Base-by-base conservation (phyloP, 116 monocot species). In the Iris pallida region DNA sequence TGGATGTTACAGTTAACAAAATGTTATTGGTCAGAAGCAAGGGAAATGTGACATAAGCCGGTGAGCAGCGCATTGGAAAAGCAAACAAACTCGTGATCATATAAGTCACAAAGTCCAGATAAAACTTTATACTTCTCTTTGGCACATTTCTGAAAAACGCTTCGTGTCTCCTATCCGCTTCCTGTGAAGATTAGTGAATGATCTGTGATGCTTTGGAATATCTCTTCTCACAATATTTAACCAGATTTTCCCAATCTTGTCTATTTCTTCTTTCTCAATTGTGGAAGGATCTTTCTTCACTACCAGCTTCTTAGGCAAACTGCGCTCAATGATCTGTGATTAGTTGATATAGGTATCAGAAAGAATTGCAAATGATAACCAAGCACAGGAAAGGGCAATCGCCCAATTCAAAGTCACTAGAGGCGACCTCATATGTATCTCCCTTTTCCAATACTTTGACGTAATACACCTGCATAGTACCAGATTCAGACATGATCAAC, bases 401-500 rank as follows among this genome's bases (percentile, higher is more conserved):
- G 13, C 20, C 13, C 5, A 64, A 30, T 15, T 55, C 9, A 30
- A 16, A 41, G 17, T 43, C 42, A 53, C 1, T 20, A 45, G 4
- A 73, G 66, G 83, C 73, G 16, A 92, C 97, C 97, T 98, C 97
- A 73, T 90, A 98, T 45, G 90, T 85, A 57, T 98, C 97, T 14
- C 90, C 90, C 71, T 90, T 97, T 68, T 97, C 96, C 79, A 97
- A 58, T 42, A 97, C 87, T 74, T 81, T 97, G 44, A 97, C 96
- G 78, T 78, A 92, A 58, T 76, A 85, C 72, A 89, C 85, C 70
- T 97, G 92, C 64, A 97, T 79, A 59, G 46, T 72, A 64, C 97
- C 97, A 74, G 87, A 67, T 63, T 97, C 97, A 43, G 87, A 83
- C 83, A 90, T 79, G 56, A 97, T 97, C 55, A 63, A 78, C 51